A percentile compares a stretch with the other conserved stretches of the same genome.
Conservation (phyloP, 345 rosid species). For the Linum lewisii region DNA sequence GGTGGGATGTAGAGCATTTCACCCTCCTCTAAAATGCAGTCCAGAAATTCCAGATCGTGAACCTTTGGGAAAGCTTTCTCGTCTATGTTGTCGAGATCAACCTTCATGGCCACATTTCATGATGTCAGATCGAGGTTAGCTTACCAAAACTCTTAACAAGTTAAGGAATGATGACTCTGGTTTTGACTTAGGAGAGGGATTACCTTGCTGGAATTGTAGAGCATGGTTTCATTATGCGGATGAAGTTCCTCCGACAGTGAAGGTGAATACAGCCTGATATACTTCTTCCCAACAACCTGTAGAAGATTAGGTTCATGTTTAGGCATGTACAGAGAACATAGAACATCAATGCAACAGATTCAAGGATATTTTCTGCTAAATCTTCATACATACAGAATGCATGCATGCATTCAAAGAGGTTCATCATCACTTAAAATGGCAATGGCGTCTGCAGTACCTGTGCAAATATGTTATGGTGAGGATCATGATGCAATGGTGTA, state of each 20-base stretch:
- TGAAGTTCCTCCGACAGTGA: slow-evolving; percentile 67
- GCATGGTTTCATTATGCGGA: slow-evolving; percentile 81
- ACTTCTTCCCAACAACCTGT: slow-evolving; percentile 93
- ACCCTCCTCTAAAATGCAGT: slow-evolving; percentile 86
- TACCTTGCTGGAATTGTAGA: slow-evolving; percentile 92
- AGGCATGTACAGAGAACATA: no score
- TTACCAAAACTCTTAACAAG: no score
- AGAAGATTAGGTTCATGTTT: background rate
- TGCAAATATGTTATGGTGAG: slow-evolving; percentile 91
- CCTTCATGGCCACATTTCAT: slow-evolving; percentile 31
- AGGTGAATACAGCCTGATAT: slow-evolving; percentile 71
- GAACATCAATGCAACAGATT: no score
- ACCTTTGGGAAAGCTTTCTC: slow-evolving; percentile 49
- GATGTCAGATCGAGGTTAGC: background rate
- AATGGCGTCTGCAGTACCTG: slow-evolving; percentile 41
- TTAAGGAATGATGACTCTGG: no score
- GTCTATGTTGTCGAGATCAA: slow-evolving; percentile 76
- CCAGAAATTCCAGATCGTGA: slow-evolving; percentile 58
- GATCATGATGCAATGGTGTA: slow-evolving; percentile 96
- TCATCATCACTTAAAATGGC: background rate
- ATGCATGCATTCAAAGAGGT: background rate
- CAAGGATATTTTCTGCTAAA: no score
- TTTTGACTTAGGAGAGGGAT: background rate
- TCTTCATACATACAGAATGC: background rate
- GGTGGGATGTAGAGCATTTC: slow-evolving; percentile 98